A percentile compares a stretch with the other conserved stretches of the same genome.
Evolutionary conservation across 768 basidiomycete genomes (phyloP).

Genomic region (Boletus tomentosulus): DNA sequence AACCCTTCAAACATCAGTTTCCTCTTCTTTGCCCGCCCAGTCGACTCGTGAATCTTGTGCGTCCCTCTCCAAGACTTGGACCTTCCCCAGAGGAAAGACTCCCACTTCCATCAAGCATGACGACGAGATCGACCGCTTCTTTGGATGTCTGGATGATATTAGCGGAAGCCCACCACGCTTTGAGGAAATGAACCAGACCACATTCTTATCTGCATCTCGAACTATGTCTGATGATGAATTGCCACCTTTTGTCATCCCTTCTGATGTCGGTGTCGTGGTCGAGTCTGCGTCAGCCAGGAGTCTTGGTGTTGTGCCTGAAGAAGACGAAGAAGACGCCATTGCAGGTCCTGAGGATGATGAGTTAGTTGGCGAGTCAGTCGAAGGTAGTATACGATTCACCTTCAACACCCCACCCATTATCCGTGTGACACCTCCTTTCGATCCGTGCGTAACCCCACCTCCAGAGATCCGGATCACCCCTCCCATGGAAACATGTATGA

Average conservation of each 20-base stretch:
- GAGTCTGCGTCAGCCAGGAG: slow-evolving; percentile 24
- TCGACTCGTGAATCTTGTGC: slow-evolving; percentile 29
- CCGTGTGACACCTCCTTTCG: slow-evolving; percentile 26
- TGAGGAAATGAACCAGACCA: slow-evolving; percentile 52
- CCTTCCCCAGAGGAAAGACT: slow-evolving; percentile 47
- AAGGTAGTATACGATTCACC: slow-evolving; percentile 68
- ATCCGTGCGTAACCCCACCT: slow-evolving; percentile 24
- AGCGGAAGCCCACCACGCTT: slow-evolving; percentile 46
- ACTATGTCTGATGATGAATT: slow-evolving; percentile 42
- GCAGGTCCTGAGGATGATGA: slow-evolving; percentile 41
- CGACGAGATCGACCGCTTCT: slow-evolving; percentile 71
- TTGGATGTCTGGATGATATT: slow-evolving; percentile 60
- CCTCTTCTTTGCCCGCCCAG: slow-evolving; percentile 9
- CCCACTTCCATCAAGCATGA: slow-evolving; percentile 18
- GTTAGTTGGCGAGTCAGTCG: slow-evolving; percentile 54
- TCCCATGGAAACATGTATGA: slow-evolving; percentile 12
- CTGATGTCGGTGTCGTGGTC: slow-evolving; percentile 41
- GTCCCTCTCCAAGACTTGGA: slow-evolving; percentile 67
- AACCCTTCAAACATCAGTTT: neutral
- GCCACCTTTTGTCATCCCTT: slow-evolving; percentile 48
- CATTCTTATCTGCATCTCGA: slow-evolving; percentile 54
- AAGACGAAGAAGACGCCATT: slow-evolving; percentile 29
- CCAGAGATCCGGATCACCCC: slow-evolving; percentile 23
- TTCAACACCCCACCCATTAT: slow-evolving; percentile 55
- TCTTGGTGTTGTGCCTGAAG: slow-evolving; percentile 42